Evolutionary conservation across 129 eudicot genomes (phyloP), one percentile per base, ranked within the genome.

Genomic region (Tanacetum coccineum): DNA sequence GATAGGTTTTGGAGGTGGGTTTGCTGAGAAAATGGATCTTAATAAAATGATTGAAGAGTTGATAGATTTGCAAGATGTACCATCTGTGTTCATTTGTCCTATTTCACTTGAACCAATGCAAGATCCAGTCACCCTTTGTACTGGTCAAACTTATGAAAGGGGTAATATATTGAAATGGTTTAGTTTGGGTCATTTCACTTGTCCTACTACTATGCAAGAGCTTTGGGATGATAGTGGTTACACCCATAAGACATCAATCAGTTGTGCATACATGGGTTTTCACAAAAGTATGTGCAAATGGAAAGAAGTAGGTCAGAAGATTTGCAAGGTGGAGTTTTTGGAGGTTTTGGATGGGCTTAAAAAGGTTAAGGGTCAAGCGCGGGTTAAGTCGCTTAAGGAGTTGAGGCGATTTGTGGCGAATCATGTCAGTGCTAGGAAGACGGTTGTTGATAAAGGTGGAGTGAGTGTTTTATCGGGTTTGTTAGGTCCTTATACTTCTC

Each of bases 141-240:
- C 88, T 3, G 88, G 88, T 4, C 88, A 83, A 46, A 83, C 88
- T n/a, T 83, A 83, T 26, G 88, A 83, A 74, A 67, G 82, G 45
- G 50, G 78, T 32, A 83, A 83, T 10, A 83, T 83, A 30, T 22
- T 83, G 71, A 83, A 73, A 74, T 83, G 88, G 88, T 74, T 83
- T 30, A 74, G 70, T 62, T 42, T 83, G 74, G 88, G 88, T 72
- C 85, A 80, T 56, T 83, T 64, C 64, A 83, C 88, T 47, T 83
- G 88, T 74, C 88, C 88, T 26, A 83, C 88, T 12, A 80, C 88
- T 15, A 83, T 83, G 88, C 88, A 83, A 70, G 88, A 83, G 68
- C 88, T 83, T 59, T 83, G 88, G 88, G 88, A 83, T 25, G 88
- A 83, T 52, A 64, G 85, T 3, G 72, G n/a, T 83, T 19, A 83